Conservation (phyloP, 331 rosid genomes). For the Arachis monticola region DNA sequence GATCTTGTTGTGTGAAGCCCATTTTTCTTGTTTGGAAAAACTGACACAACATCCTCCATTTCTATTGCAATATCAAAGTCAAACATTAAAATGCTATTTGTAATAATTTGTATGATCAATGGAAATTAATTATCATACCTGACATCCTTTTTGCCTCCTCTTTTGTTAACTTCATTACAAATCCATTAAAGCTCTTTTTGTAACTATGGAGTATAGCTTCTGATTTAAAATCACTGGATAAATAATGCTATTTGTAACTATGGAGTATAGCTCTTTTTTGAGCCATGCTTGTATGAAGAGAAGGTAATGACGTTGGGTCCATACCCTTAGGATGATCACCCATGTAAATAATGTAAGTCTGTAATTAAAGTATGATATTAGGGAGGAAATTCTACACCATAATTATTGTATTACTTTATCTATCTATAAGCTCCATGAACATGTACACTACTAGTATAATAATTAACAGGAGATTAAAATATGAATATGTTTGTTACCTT, state of each 20-base stretch:
- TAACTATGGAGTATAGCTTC: conserved; percentile 40
- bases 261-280: too few relatives aligned
- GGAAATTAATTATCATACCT: conserved; percentile 1
- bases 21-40: conserved; percentile 21
- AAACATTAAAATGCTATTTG: not conserved
- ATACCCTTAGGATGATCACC: conserved; percentile 34
- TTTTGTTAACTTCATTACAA: conserved; percentile 38
- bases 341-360: conserved; percentile 44
- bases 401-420: not conserved
- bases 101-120: too few relatives aligned
- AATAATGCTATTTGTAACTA: not conserved
- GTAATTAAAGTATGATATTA: not conserved
- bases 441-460: too few relatives aligned
- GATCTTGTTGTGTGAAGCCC: conserved; percentile 38
- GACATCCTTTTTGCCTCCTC: conserved; percentile 37
- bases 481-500: conserved; percentile 12
- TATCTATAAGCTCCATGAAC: not conserved
- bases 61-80: conserved; percentile 20
- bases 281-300: conserved; percentile 40
- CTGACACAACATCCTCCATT: conserved; percentile 33
- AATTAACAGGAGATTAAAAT: not conserved
- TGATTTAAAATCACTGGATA: conserved; percentile 17
- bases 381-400: not conserved
- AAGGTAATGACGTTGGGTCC: conserved; percentile 26
- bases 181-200: conserved; percentile 40